Percentiles rank a stretch among this genome's conserved stretches.
phyloP scores from a whole-genome alignment of 768 basidiomycete genomes.

The Bullera alba region DNA sequence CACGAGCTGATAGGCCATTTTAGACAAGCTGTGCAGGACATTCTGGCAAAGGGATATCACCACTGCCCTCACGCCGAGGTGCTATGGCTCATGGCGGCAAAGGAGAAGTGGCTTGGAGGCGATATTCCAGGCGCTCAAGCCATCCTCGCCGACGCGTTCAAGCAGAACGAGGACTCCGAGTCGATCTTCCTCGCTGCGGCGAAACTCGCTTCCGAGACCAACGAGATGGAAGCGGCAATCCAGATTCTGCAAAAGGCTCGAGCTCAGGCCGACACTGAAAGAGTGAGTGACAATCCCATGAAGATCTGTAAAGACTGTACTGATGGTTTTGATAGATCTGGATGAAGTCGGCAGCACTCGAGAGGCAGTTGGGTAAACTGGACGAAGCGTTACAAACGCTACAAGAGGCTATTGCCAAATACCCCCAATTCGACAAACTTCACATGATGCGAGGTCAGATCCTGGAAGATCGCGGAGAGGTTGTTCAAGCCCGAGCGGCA shows the following conservation, averaged over 20 bases:
- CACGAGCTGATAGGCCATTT: no score
- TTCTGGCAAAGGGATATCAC: constrained; percentile 73
- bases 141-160: constrained; percentile 81
- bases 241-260: constrained; percentile 82
- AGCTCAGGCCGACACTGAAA: constrained; percentile 81
- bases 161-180: constrained; percentile 92
- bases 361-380: constrained; percentile 75
- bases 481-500: constrained; percentile 64
- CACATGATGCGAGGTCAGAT: constrained; percentile 99
- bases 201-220: constrained; percentile 93
- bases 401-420: constrained; percentile 67
- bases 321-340: constrained; percentile 61
- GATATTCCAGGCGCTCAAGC: constrained; percentile 86
- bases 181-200: constrained; percentile 97
- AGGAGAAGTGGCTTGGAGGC: constrained; percentile 88
- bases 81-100: constrained; percentile 95
- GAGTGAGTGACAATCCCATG: constrained; percentile 53
- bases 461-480: constrained; percentile 54
- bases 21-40: constrained; percentile 71
- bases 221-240: constrained; percentile 75
- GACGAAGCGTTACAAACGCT: constrained; percentile 65
- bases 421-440: constrained; percentile 81
- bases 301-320: not conserved
- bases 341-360: constrained; percentile 98
- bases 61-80: constrained; percentile 94